These are phyloP conservation scores for Phytopythium montanum DNA, from an alignment of 352 stramenopile genomes.

Conservation along the genomic window DNA sequence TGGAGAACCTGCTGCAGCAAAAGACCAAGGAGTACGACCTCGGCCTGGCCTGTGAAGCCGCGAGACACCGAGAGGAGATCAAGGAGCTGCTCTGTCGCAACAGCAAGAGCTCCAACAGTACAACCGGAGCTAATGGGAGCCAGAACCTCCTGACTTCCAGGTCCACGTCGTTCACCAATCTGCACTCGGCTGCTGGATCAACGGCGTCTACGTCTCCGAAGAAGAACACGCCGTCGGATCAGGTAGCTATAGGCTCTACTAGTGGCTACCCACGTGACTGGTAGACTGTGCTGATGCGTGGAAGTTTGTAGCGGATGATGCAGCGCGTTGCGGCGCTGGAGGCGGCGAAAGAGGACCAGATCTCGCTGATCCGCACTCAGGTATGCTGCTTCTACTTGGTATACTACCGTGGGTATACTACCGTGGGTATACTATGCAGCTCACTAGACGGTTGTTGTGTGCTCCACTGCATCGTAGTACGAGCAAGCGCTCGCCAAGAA, in stretches of 20 bases:
- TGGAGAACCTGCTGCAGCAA: conserved; percentile 51
- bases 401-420: background rate
- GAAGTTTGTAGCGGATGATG: conserved; percentile 40
- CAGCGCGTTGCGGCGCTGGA: conserved; percentile 54
- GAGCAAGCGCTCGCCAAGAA: conserved; percentile 62
- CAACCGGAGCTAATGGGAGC: background rate
- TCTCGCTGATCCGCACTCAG: conserved; percentile 68
- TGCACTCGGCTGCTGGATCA: conserved; percentile 4
- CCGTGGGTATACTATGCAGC: background rate
- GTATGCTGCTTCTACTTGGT: conserved; percentile 11
- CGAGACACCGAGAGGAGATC: conserved; percentile 50
- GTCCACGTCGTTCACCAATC: conserved; percentile 15
- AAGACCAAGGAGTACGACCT: conserved; percentile 64
- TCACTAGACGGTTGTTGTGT: no score
- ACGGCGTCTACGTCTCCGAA: background rate
- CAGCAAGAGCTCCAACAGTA: conserved; percentile 11
- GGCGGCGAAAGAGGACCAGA: conserved; percentile 60
- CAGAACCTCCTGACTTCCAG: conserved; percentile 8
- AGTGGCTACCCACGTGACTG: no score
- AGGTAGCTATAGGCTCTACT: background rate
- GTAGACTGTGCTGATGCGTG: no score
- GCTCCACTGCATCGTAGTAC: conserved; percentile 23
- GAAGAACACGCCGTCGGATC: background rate
- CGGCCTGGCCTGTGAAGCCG: conserved; percentile 39
- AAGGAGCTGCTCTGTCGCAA: conserved; percentile 45